phyloP scores from a whole-genome alignment of 345 rosid genomes.

The Pistacia atlantica region DNA sequence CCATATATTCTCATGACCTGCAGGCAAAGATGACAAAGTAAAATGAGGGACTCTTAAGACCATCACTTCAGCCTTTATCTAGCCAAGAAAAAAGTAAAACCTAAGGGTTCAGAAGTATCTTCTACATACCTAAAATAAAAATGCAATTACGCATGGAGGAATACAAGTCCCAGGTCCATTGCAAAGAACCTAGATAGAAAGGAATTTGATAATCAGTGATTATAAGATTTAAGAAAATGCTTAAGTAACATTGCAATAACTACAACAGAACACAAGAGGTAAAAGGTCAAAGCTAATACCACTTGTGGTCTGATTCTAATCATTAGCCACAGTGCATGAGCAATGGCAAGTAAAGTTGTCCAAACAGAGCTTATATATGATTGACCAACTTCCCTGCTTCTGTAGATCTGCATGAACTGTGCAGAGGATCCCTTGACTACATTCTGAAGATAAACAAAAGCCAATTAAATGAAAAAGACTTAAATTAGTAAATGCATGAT shows the following conservation, averaged over 20 bases:
- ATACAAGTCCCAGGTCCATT: constrained; percentile 95
- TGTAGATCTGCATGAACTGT: constrained; percentile 73
- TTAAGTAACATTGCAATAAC: constrained; percentile 3
- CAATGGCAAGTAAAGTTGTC: constrained; percentile 67
- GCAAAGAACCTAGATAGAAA: constrained; percentile 65
- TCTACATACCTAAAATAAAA: constrained; percentile 65
- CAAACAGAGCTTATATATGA: constrained; percentile 85
- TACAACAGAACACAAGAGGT: background rate
- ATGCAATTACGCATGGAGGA: constrained; percentile 72
- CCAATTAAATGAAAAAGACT: background rate
- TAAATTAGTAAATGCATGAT: background rate
- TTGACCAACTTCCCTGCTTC: constrained; percentile 98
- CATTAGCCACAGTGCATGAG: constrained; percentile 78
- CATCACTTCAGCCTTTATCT: background rate
- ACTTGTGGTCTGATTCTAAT: constrained; percentile 82
- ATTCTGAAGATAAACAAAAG: constrained; percentile 29
- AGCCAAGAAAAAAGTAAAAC: background rate
- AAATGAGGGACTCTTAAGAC: background rate
- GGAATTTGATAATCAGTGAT: constrained; percentile 5
- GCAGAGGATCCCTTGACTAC: constrained; percentile 34
- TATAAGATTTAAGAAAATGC: constrained; percentile 4
- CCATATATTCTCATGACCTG: constrained; percentile 76
- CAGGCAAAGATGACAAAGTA: constrained; percentile 16
- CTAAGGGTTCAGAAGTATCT: background rate
- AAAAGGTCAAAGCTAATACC: constrained; percentile 43